phyloP scores from a whole-genome alignment of 176 grass and related monocot genomes.

The Thalia dealbata region DNA sequence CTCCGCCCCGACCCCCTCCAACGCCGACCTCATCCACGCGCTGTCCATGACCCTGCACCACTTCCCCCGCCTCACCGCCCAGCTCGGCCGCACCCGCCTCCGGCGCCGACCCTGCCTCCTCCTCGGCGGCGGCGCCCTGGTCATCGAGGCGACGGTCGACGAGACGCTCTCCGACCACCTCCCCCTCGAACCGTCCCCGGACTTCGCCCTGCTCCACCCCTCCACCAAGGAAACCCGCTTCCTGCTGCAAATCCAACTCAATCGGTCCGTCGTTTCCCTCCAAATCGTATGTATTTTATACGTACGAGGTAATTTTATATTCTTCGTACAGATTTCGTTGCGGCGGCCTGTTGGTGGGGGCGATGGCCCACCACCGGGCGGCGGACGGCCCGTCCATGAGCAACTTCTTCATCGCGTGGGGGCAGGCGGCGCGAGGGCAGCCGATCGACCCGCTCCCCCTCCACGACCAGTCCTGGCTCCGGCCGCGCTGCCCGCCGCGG shows the following conservation, averaged over 20 bases:
- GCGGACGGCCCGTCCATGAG: conserved; percentile 34
- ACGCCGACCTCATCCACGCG: conserved; percentile 24
- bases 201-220: conserved; percentile 20
- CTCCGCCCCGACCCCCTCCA: conserved; percentile 22
- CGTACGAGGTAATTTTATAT: too few relatives aligned
- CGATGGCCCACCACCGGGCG: conserved; percentile 18
- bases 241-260: conserved; percentile 24
- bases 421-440: conserved; percentile 6
- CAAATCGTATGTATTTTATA: too few relatives aligned
- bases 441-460: background rate
- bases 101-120: conserved; percentile 15
- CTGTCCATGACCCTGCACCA: conserved; percentile 5
- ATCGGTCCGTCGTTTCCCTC: background rate
- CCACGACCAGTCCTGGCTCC: conserved; percentile 1
- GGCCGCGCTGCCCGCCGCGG: conserved; percentile 3
- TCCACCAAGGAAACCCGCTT: background rate
- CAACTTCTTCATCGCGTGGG: conserved; percentile 24
- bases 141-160: conserved; percentile 30
- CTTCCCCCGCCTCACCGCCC: conserved; percentile 22
- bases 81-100: conserved; percentile 1
- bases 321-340: background rate
- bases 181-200: conserved; percentile 24
- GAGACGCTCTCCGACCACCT: conserved; percentile 28
- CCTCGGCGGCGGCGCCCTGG: conserved; percentile 12
- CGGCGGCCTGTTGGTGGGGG: conserved; percentile 26